Conservation (phyloP, 805 yeast genomes). For the Lipomyces oligophaga region DNA sequence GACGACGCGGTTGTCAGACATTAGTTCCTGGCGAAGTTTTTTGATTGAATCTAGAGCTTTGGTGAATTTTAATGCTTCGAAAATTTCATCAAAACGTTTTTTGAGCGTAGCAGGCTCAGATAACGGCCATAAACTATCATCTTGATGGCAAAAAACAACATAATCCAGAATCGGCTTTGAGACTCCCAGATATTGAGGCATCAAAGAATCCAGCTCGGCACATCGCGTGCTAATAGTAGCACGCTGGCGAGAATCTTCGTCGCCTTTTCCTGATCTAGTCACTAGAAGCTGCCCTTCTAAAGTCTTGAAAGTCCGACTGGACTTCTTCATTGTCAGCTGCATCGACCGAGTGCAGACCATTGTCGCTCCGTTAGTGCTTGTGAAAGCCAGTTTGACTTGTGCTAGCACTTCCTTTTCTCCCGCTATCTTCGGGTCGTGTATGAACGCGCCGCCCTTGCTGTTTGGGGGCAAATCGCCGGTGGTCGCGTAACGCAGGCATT, state of each 20-base stretch:
- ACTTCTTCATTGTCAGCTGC: constrained; percentile 63
- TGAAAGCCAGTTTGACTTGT: constrained; percentile 84
- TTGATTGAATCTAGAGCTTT: constrained; percentile 83
- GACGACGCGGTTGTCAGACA: constrained; percentile 66
- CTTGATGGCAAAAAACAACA: constrained; percentile 96
- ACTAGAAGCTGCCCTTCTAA: constrained; percentile 82
- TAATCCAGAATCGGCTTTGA: constrained; percentile 82
- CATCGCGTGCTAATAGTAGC: constrained; percentile 75
- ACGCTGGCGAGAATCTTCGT: no score
- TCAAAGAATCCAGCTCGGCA: constrained; percentile 74
- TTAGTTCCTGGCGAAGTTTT: constrained; percentile 68
- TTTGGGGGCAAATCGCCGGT: constrained; percentile 97
- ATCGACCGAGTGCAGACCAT: constrained; percentile 87
- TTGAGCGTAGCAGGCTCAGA: constrained; percentile 85
- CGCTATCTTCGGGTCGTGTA: constrained; percentile 67
- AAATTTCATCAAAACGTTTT: constrained; percentile 92
- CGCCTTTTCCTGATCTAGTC: constrained; percentile 54
- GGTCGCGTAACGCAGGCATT: constrained; percentile 87
- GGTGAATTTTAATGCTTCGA: constrained; percentile 90
- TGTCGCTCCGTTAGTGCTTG: constrained; percentile 62
- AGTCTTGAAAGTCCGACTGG: constrained; percentile 75
- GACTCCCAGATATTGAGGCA: constrained; percentile 83
- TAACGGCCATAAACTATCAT: constrained; percentile 94
- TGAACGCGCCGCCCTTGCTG: constrained; percentile 91
- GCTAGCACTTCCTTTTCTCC: constrained; percentile 78